Evolutionary conservation across 2,329 filamentous ascomycete genomes (phyloP).

Genomic region (Colletotrichum sp.): DNA sequence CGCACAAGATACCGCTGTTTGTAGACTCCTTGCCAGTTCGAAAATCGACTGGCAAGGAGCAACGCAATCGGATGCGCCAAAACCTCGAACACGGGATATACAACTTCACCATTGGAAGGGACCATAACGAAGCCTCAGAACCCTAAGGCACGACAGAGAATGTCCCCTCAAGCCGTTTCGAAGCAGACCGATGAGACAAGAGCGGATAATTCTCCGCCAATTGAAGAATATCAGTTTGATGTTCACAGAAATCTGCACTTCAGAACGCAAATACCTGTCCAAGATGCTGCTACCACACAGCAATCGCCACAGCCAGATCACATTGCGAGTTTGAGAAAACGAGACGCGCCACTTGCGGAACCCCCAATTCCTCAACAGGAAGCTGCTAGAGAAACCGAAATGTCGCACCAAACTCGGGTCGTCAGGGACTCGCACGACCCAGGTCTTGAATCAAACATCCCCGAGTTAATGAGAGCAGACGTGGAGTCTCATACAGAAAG

Average conservation of each 20-base stretch:
- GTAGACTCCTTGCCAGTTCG: too few relatives aligned
- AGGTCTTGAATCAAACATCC: accelerated
- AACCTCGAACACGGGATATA: too few relatives aligned
- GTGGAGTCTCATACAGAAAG: accelerated
- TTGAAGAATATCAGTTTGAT: background rate
- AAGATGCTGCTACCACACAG: background rate
- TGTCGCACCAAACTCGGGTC: accelerated
- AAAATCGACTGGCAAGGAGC: too few relatives aligned
- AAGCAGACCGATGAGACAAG: too few relatives aligned
- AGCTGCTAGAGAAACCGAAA: accelerated
- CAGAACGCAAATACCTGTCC: background rate
- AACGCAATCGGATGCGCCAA: too few relatives aligned
- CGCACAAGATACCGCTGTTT: too few relatives aligned
- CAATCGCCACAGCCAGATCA: background rate
- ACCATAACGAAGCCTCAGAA: too few relatives aligned
- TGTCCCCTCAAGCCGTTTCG: too few relatives aligned
- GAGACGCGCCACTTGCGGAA: background rate
- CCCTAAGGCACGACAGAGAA: too few relatives aligned
- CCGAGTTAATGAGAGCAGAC: accelerated
- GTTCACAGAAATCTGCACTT: background rate
- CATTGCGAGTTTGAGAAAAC: background rate
- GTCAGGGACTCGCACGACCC: too few relatives aligned
- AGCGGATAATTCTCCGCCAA: background rate
- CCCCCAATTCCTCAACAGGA: accelerated
- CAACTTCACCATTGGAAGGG: too few relatives aligned